Evolutionary conservation across 2,329 filamentous ascomycete genomes (phyloP).

Genomic region (Penicillium sp.): DNA sequence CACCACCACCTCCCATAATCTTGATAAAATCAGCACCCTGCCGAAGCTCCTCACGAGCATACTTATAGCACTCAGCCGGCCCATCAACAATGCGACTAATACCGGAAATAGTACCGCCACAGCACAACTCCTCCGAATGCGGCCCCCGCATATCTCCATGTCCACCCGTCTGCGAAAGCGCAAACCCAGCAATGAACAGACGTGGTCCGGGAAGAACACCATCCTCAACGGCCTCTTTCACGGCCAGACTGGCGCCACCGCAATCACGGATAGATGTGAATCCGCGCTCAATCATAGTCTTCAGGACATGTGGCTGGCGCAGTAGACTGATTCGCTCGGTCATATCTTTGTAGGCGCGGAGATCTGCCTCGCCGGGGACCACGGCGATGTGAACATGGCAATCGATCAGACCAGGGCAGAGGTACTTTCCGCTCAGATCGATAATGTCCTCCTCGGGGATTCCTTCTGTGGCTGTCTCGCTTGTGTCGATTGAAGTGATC

Average conservation of each 20-base stretch:
- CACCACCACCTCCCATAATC: constrained; percentile 61
- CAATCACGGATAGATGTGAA: constrained; percentile 62
- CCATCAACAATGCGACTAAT: constrained; percentile 54
- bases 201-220: constrained; percentile 57
- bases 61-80: constrained; percentile 55
- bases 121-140: constrained; percentile 47
- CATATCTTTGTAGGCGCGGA: constrained; percentile 21
- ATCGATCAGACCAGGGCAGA: constrained; percentile 56
- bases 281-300: constrained; percentile 56
- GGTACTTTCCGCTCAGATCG: constrained; percentile 47
- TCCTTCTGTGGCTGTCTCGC: not conserved
- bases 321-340: constrained; percentile 20
- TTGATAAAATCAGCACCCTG: constrained; percentile 63
- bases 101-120: constrained; percentile 43
- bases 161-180: constrained; percentile 60
- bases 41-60: constrained; percentile 56
- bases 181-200: constrained; percentile 57
- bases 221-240: constrained; percentile 57
- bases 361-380: constrained; percentile 41
- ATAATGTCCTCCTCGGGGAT: constrained; percentile 19
- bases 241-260: constrained; percentile 56
- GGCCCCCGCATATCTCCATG: constrained; percentile 55
- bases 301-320: constrained; percentile 20
- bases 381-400: constrained; percentile 53
- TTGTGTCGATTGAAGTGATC: constrained; percentile 9